phyloP scores from a whole-genome alignment of 768 basidiomycete species.

The Mycena crocata region DNA sequence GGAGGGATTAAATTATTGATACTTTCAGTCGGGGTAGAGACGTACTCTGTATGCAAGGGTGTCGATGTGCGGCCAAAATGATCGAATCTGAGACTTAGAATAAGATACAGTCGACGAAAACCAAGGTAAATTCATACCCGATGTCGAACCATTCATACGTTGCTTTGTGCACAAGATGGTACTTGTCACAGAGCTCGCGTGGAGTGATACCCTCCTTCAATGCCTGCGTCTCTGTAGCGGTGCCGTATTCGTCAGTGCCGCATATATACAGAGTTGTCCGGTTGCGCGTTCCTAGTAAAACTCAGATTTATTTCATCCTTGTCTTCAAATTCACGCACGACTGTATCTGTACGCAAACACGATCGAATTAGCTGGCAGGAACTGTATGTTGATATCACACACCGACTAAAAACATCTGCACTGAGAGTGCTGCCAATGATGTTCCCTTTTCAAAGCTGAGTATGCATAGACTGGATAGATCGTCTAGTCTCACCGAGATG shows the following conservation, averaged over 20 bases:
- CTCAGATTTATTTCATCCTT: neutral
- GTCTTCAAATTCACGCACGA: constrained; percentile 53
- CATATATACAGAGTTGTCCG: constrained; percentile 93
- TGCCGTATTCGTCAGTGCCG: constrained; percentile 99
- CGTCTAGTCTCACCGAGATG: constrained; percentile 77
- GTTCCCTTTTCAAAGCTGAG: constrained; percentile 63
- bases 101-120: constrained; percentile 7
- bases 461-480: constrained; percentile 23
- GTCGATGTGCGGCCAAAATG: constrained; percentile 97
- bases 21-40: constrained; percentile 10
- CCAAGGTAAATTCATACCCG: constrained; percentile 64
- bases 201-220: constrained; percentile 88
- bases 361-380: neutral
- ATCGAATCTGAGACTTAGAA: constrained; percentile 75
- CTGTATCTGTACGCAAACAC: constrained; percentile 60
- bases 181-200: constrained; percentile 88
- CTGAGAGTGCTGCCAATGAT: constrained; percentile 97
- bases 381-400: constrained; percentile 45
- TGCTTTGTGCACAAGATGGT: constrained; percentile 87
- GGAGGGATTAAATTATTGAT: neutral
- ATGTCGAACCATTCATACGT: constrained; percentile 99
- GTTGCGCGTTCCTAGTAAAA: constrained; percentile 74
- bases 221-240: constrained; percentile 98
- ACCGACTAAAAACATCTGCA: constrained; percentile 97
- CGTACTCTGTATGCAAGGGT: constrained; percentile 87